Evolutionary conservation across 495 filamentous ascomycete species (phyloP), one percentile per base, ranked within the genome.

Genomic region (Trichoderma erinaceum): DNA sequence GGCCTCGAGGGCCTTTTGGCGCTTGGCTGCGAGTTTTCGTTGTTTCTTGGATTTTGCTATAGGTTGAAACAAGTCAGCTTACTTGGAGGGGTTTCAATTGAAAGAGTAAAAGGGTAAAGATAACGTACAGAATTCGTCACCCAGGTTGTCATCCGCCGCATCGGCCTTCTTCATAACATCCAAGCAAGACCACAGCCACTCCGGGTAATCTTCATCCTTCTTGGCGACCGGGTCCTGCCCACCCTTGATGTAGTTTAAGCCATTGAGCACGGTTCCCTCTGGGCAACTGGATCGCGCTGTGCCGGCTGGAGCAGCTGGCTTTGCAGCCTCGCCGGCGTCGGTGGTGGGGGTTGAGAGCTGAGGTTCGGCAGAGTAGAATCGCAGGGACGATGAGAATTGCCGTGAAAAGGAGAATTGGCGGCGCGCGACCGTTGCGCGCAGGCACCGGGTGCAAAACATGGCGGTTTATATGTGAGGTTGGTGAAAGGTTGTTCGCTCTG

Each of bases 241-340:
- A 67, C 79, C 80, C 81, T 97, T 97, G 73, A 96, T 80, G 80
- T 95, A 97, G 76, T 92, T 96, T 69, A 99, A 82, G 8, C 93
- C 92, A 41, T 81, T 87, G 66, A 99, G 74, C 43, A 83, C 78
- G 3, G 90, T 92, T 23, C 95, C 95, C 3, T 87, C 86, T 0
- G 83, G 77, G 64, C 88, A 88, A 56, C 78, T 86, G 65, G 85
- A 87, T 11, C 68, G 41, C 32, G 74, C 29, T 4, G 29, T 29
- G 29, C 29, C 29, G 4, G 29, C 75, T 15, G 64, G 52, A 18
- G 71, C 32, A 21, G 71, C 69, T 29, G 69, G 65, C 8, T 73
- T 64, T 25, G 76, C 63, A 12, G 71, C 66, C 4, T 73, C 48
- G 25, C 67, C 69, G 27, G 76, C 66, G 12, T 74, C 70, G 6